Base-by-base conservation (phyloP, 2,329 filamentous ascomycete genomes). In the Chalaropsis thielavioides region DNA sequence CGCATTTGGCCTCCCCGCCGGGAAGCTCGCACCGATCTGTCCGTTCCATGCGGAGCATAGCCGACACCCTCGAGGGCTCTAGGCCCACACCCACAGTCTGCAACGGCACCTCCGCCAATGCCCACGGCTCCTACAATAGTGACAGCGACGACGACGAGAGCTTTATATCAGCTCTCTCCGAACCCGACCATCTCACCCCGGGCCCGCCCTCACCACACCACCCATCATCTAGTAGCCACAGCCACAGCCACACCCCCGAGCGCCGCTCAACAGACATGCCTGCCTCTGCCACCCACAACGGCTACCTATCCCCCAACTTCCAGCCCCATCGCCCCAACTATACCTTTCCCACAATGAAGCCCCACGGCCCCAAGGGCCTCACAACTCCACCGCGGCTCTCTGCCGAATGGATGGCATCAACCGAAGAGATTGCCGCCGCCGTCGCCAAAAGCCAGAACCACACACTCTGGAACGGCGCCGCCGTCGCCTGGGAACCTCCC, bases 131-230 rank as follows among this genome's bases (percentile, higher is more conserved):
- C 1, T 44, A 31, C n/a, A 51, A 63, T 19, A 58, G 35, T 56
- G 54, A 66, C 19, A 15, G 22, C 27, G 66, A 67, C 38, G 46
- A 59, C 8, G 63, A n/a, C 17, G 35, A 24, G 8, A 67, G 62
- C 22, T 67, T 67, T 35, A 51, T 67, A 3, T 64, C 66, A 0
- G 62, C 63, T 3, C 58, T 62, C 11, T 67, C 66, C 2, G 59
- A 61, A 41, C 63, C 60, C 15, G 41, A 61, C 24, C 62, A 56
- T 19, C 31, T 63, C 5, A 49, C 43, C 49, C 44, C 43, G 3
- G 49, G 31, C 7, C 38, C 61, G 5, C 43, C 61, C 4, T 40
- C 61, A 13, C 24, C 31, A 13, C 15, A 22, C 27, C 27, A 6
- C 27, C 51, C 51, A 6, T 35, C 54, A 35, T 38, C 54, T 2